Percentiles rank a stretch among this genome's conserved stretches.
phyloP scores from a whole-genome alignment of 208 protist species.

The Trypanosoma theileri region DNA sequence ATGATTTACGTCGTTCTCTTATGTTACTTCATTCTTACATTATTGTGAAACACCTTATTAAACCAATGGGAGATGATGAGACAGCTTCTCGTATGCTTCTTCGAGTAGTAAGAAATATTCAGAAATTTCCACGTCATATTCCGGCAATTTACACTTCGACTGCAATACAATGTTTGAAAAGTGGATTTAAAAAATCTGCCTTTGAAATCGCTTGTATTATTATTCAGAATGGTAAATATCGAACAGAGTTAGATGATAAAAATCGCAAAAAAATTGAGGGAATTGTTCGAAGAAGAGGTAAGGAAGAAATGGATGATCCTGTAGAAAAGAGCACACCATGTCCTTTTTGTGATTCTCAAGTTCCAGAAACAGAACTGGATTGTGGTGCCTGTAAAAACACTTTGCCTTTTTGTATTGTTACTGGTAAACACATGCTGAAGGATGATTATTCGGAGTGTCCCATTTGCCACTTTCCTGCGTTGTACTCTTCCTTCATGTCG shows the following conservation, averaged over 20 bases:
- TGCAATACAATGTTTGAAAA: slow-evolving; percentile 95
- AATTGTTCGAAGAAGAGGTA: slow-evolving; percentile 90
- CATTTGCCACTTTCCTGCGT: slow-evolving; percentile 90
- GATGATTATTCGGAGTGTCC: slow-evolving; percentile 89
- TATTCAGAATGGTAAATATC: slow-evolving; percentile 94
- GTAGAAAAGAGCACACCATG: slow-evolving; percentile 86
- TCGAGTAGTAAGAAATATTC: slow-evolving; percentile 94
- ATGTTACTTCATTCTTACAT: slow-evolving; percentile 97
- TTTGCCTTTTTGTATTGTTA: slow-evolving; percentile 95
- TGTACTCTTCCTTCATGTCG: slow-evolving; percentile 68
- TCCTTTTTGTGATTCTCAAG: slow-evolving; percentile 90
- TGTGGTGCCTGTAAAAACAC: slow-evolving; percentile 94
- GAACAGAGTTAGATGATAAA: slow-evolving; percentile 90
- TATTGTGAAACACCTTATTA: slow-evolving; percentile 94
- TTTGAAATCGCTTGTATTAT: slow-evolving; percentile 96
- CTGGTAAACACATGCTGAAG: slow-evolving; percentile 91
- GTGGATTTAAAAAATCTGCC: slow-evolving; percentile 88
- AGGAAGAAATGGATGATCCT: slow-evolving; percentile 85
- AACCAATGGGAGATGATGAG: slow-evolving; percentile 87
- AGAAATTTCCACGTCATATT: slow-evolving; percentile 94
- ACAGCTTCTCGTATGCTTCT: slow-evolving; percentile 95
- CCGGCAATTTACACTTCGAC: slow-evolving; percentile 94
- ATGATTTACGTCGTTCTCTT: slow-evolving; percentile 88
- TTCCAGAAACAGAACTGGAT: slow-evolving; percentile 91
- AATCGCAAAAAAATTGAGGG: slow-evolving; percentile 96